Conservation (phyloP, 768 basidiomycete species). For the Hericium coralloides region DNA sequence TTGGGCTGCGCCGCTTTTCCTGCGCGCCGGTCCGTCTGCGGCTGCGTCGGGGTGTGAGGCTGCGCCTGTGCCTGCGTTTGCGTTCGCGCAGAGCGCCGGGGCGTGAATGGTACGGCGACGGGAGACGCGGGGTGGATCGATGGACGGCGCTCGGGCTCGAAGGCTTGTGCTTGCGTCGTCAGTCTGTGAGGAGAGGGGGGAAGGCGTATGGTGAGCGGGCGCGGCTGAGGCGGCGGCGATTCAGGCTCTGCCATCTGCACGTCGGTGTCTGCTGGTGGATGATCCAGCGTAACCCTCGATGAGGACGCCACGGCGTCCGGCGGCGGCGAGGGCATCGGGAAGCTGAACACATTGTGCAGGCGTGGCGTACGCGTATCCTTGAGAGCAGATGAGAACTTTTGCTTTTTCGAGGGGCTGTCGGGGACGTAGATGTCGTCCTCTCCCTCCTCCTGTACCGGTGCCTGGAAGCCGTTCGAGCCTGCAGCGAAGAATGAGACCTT, state of each 20-base stretch:
- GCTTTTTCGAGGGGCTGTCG: slow-evolving; percentile 9
- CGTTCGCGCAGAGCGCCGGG: not conserved
- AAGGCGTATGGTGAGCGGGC: not conserved
- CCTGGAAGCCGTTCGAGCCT: not conserved
- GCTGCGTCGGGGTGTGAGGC: not conserved
- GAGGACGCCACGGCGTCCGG: not conserved
- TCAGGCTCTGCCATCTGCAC: not conserved
- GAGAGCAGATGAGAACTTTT: not conserved
- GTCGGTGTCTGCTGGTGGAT: not conserved
- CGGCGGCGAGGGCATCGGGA: slow-evolving; percentile 2
- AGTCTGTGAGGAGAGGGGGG: not conserved
- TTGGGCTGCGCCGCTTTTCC: not conserved
- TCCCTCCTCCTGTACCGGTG: not conserved
- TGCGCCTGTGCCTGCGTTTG: too few species aligned
- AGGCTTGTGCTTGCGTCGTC: not conserved
- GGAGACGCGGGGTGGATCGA: slow-evolving; percentile 1
- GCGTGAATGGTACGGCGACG: slow-evolving; percentile 12
- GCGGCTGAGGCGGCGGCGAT: not conserved
- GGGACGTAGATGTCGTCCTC: slow-evolving; percentile 2
- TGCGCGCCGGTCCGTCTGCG: not conserved
- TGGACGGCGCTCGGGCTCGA: not conserved
- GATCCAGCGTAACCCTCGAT: slow-evolving; percentile 3
- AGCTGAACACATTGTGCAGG: not conserved
- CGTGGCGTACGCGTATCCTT: not conserved
- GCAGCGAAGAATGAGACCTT: slow-evolving; percentile 9